phyloP scores from a whole-genome alignment of 345 rosid species.

The Brassica juncea region DNA sequence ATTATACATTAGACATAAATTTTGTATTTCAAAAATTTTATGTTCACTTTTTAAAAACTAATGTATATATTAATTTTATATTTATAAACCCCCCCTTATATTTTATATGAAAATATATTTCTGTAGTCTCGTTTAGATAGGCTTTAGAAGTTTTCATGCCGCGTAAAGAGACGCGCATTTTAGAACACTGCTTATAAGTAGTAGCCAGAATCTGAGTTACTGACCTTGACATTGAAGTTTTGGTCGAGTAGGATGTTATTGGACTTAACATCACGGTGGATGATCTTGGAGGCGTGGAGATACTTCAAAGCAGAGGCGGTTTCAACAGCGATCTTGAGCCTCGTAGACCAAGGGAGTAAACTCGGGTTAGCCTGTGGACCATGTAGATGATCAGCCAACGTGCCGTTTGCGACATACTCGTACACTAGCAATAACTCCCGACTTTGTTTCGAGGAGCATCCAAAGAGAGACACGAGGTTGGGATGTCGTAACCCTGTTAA shows the following conservation, averaged over 20 bases:
- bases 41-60: too few relatives aligned
- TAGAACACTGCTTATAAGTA: too few relatives aligned
- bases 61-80: too few relatives aligned
- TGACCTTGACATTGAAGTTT: slow-evolving; percentile 65
- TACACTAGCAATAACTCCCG: slow-evolving; percentile 77
- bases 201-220: neutral
- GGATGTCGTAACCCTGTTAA: slow-evolving; percentile 66
- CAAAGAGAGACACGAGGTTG: slow-evolving; percentile 75
- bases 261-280: slow-evolving; percentile 92
- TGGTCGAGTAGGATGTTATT: slow-evolving; percentile 81
- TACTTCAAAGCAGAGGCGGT: slow-evolving; percentile 75
- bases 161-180: too few relatives aligned
- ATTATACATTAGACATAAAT: too few relatives aligned
- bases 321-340: slow-evolving; percentile 80
- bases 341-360: slow-evolving; percentile 57
- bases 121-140: too few relatives aligned
- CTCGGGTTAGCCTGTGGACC: slow-evolving; percentile 68
- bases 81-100: too few relatives aligned
- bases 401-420: slow-evolving; percentile 82
- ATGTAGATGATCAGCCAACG: slow-evolving; percentile 83
- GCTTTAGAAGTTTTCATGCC: too few relatives aligned
- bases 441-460: slow-evolving; percentile 83
- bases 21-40: too few relatives aligned
- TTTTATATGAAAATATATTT: too few relatives aligned
- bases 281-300: slow-evolving; percentile 72